phyloP scores from a whole-genome alignment of 106 monocot genomes.

The Acorus gramineus region DNA sequence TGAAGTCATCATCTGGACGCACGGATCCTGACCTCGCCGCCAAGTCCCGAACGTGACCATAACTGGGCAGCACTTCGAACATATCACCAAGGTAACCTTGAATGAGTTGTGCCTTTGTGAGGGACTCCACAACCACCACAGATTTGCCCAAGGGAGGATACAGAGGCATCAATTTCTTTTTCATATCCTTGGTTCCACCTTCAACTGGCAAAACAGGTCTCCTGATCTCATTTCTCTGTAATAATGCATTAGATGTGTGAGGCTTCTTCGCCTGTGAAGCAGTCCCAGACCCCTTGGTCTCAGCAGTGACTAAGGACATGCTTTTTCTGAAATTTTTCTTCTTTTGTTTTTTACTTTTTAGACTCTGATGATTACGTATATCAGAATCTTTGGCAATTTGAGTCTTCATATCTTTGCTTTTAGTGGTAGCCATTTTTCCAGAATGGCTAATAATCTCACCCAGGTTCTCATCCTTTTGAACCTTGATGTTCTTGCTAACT shows the following conservation, averaged over 20 bases:
- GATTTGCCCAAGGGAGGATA: conserved; percentile 84
- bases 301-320: too few relatives aligned
- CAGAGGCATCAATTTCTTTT: conserved; percentile 36
- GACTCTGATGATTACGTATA: too few relatives aligned
- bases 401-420: too few relatives aligned
- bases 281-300: too few relatives aligned
- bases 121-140: conserved; percentile 89
- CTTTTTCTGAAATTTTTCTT: too few relatives aligned
- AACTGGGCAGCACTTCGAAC: conserved; percentile 84
- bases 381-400: too few relatives aligned
- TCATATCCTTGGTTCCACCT: conserved; percentile 4
- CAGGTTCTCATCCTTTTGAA: conserved; percentile 7
- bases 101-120: conserved; percentile 83
- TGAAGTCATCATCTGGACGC: conserved; percentile 90
- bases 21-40: conserved; percentile 90
- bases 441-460: too few relatives aligned
- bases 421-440: too few relatives aligned
- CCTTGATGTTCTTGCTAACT: background rate
- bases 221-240: background rate
- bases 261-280: conserved; percentile 27
- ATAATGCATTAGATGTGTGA: background rate
- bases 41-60: conserved; percentile 95
- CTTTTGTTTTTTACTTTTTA: too few relatives aligned
- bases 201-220: background rate
- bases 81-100: conserved; percentile 79